Base-by-base conservation (phyloP, 2,329 filamentous ascomycete genomes). In the Helotiales sp. region DNA sequence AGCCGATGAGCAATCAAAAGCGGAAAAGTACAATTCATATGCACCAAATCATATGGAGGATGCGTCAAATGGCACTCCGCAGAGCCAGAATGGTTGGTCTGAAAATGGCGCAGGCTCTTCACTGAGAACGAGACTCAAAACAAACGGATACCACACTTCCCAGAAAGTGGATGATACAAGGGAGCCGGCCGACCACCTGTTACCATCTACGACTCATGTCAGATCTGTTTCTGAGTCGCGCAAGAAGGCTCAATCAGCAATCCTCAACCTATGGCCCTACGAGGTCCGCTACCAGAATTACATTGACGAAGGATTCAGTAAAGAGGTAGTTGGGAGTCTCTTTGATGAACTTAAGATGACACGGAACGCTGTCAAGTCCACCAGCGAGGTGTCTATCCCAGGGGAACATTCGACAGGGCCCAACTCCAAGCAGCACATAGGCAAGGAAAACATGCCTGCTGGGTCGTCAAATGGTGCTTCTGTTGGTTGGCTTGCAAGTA, bases 241-340 rank as follows among this genome's bases (percentile, higher is more conserved):
- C 24, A 87, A 85, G 69, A 82, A 86, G 70, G 91, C 91, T 0
- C 86, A 89, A 74, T 86, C 87, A 26, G 89, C 91, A 3, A 87
- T 94, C 45, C 78, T 92, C 32, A 84, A 86, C 43, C 80, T 94
- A 2, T 85, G 82, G 80, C 82, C 84, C 1, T 77, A 92, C 67
- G 91, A 92, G 58, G 87, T 96, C 66, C 87, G 87, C 22, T 97
- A 90, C 75, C 84, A 90, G 63, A 86, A 92, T 67, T 89, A 95
- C 65, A 81, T 94, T 13, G 83, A 88, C 11, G 91, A 95, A 77
- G 91, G 92, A 0, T 84, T 95, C 49, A 86, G 93, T 71, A 82
- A 86, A 40, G 78, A 78, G 1, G 75, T 93, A 11, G 79, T 97
- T 40, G 85, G 84, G 64, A 77, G 81, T 32, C 82, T 96, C 1